Base-by-base conservation (phyloP, 345 rosid species). In the Dimocarpus longan region DNA sequence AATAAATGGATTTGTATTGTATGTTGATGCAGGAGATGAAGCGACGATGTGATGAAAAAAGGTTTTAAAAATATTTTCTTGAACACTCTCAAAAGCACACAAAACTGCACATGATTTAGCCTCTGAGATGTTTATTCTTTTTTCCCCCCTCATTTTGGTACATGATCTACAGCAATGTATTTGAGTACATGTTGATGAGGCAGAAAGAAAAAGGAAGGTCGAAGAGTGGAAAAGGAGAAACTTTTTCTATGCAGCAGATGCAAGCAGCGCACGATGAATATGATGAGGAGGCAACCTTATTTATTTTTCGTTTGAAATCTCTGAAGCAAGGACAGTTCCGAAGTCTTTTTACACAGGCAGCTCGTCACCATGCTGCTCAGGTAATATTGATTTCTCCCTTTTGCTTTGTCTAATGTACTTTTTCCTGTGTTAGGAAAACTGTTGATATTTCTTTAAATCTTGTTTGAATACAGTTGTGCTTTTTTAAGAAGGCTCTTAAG, bases 351-450 rank as follows among this genome's bases (percentile, higher is more conserved):
- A 97, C 98, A 11, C 99, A 97, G 85, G 98, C 98, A 76, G 98
- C 97, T 73, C 88, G 97, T 39, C 99, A 97, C 84, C 98, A 97
- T 85, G 95, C 99, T 77, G 95, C 99, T 84, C 99, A 97, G 99
- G 99, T 97, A 71, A 19, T 80, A n/a, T 82, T 65, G 63, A 52
- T 67, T 80, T 65, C 65, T 80, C 70, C 76, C 50, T 37, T 4
- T 46, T 39, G 65, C 52, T 76, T 67, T 46, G 40, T 70, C 37
- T 44, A 66, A 22, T 52, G 57, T 68, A 21, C 26, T 54, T 59
- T 50, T 43, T 40, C 57, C 54, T 71, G 40, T 48, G 56, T 50
- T n/a, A 60, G 46, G 43, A 24, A 13, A 22, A 57, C 62, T 74
- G 39, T 71, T 80, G 59, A 75, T 39, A 66, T 42, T 10, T 65